Evolutionary conservation across 2,329 filamentous ascomycete species (phyloP).

Genomic region (Piedraia hortae): DNA sequence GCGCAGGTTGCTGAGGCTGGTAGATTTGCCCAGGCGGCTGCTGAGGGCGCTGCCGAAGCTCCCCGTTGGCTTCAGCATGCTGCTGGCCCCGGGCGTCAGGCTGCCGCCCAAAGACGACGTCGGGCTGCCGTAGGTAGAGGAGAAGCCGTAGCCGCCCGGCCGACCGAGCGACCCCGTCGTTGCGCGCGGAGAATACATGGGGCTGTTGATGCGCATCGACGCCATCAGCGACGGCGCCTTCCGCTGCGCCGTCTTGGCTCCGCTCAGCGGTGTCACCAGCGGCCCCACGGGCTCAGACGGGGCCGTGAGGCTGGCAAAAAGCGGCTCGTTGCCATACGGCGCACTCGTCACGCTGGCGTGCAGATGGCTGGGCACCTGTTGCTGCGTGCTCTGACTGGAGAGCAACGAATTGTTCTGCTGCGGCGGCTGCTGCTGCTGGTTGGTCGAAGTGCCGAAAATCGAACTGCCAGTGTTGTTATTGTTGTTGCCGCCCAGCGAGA

Average conservation of each 20-base stretch:
- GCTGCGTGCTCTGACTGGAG: slow-evolving; percentile 26
- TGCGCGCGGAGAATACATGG: slow-evolving; percentile 42
- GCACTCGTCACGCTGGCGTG: slow-evolving; percentile 40
- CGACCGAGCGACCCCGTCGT: slow-evolving; percentile 7
- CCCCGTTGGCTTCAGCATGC: slow-evolving; percentile 29
- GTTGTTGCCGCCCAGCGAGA: slow-evolving; percentile 14
- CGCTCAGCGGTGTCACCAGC: slow-evolving; percentile 65
- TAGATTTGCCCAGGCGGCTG: slow-evolving; percentile 44
- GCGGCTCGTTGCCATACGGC: slow-evolving; percentile 66
- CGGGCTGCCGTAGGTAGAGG: slow-evolving; percentile 60
- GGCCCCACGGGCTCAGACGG: slow-evolving; percentile 54
- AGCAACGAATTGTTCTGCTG: slow-evolving; percentile 23
- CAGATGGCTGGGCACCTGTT: slow-evolving; percentile 26
- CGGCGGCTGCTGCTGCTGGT: slow-evolving; percentile 16
- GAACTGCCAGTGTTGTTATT: slow-evolving; percentile 6
- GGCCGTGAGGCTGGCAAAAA: slow-evolving; percentile 49
- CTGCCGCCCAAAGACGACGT: slow-evolving; percentile 21
- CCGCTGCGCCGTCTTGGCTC: slow-evolving; percentile 19
- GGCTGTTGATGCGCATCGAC: slow-evolving; percentile 29
- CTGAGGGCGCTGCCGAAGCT: slow-evolving; percentile 33
- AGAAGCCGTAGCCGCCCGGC: slow-evolving; percentile 49
- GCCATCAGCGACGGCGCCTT: slow-evolving; percentile 9
- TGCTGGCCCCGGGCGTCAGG: slow-evolving; percentile 40
- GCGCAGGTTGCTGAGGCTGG: slow-evolving; percentile 65
- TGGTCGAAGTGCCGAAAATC: slow-evolving; percentile 21